These are phyloP conservation scores for Eucalyptus erythrocorys DNA, from an alignment of 345 rosid genomes.

Conservation along the genomic window DNA sequence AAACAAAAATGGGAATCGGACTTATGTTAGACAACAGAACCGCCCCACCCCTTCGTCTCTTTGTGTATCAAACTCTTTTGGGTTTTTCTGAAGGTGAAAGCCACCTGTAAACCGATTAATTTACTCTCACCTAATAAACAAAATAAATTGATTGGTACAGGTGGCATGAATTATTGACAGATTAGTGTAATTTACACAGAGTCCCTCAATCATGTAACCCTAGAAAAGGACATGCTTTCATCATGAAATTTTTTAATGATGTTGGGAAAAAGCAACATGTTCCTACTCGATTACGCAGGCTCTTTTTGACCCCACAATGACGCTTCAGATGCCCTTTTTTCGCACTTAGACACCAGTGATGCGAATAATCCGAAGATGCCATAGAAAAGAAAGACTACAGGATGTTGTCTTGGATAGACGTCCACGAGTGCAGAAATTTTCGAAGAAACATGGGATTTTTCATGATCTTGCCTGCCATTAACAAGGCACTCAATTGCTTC, in stretches of 20 bases:
- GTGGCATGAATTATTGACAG: background rate
- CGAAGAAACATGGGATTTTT: background rate
- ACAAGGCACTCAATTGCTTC: background rate
- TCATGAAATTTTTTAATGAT: background rate
- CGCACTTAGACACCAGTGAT: background rate
- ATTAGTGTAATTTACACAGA: background rate
- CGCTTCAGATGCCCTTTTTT: background rate
- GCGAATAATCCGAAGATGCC: background rate
- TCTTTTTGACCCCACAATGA: background rate
- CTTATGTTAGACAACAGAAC: background rate
- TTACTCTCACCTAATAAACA: background rate
- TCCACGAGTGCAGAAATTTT: background rate
- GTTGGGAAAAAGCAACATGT: background rate
- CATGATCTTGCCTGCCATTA: background rate
- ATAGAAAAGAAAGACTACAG: background rate
- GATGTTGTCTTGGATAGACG: background rate
- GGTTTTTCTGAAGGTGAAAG: background rate
- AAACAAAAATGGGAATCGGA: background rate
- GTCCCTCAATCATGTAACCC: background rate
- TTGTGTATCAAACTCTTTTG: background rate
- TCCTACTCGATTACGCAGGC: background rate
- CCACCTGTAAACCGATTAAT: background rate
- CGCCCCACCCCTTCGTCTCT: background rate
- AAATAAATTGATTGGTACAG: background rate
- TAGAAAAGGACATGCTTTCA: background rate